These are phyloP conservation scores for Pseudocercospora pini-densiflorae DNA, from an alignment of 2,329 filamentous ascomycete genomes.

Conservation along the genomic window DNA sequence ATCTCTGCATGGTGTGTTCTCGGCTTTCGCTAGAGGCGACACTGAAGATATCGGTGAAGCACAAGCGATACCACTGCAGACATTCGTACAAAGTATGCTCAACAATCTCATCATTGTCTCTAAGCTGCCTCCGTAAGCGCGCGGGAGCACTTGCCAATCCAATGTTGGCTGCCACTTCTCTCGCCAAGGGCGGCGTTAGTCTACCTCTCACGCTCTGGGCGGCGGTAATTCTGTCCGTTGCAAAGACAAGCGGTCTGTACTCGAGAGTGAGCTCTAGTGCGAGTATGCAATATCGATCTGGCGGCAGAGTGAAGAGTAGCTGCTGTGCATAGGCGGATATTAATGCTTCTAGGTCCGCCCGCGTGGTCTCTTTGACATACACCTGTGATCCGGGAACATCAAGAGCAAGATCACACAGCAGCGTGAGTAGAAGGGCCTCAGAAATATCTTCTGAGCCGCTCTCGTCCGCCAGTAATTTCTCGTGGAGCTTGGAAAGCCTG, in stretches of 20 bases:
- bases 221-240: neutral
- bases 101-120: neutral
- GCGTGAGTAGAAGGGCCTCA: neutral
- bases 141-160: neutral
- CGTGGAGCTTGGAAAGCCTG: conserved; percentile 6
- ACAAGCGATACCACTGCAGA: conserved; percentile 17
- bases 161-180: neutral
- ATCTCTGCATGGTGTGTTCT: neutral
- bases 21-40: neutral
- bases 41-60: neutral
- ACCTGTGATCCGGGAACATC: neutral
- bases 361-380: neutral
- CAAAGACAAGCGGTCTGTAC: conserved; percentile 5
- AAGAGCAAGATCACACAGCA: neutral
- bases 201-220: neutral
- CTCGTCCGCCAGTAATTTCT: neutral
- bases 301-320: neutral
- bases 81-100: neutral
- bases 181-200: neutral
- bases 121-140: neutral
- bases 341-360: neutral
- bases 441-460: neutral
- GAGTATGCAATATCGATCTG: neutral
- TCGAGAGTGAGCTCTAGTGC: neutral
- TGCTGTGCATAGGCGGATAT: neutral